A percentile compares a stretch with the other conserved stretches of the same genome.
These are phyloP conservation scores for Colletotrichum lentis DNA, from an alignment of 2,329 filamentous ascomycete species.

Conservation along the genomic window DNA sequence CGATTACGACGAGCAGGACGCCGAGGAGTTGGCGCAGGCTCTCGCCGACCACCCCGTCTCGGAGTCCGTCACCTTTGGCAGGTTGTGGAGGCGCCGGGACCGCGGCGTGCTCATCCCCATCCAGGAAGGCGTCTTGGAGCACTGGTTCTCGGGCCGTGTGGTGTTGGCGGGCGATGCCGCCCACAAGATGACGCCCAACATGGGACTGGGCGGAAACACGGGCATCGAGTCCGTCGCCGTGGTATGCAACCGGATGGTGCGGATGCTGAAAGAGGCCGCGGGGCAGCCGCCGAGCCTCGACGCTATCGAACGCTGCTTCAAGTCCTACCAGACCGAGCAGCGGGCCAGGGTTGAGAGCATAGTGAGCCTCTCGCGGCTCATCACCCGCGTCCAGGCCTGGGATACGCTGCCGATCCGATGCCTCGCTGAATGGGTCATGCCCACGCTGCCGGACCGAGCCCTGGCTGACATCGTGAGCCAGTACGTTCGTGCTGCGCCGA, in stretches of 20 bases:
- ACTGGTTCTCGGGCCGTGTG: neutral
- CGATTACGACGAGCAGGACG: conserved; percentile 44
- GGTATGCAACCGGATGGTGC: neutral
- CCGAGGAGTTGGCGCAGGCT: neutral
- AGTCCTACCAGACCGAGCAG: neutral
- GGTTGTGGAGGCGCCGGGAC: neutral
- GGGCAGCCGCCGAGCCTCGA: neutral
- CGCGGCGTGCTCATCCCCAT: neutral
- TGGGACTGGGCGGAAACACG: neutral
- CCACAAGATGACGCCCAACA: conserved; percentile 3
- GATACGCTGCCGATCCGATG: neutral
- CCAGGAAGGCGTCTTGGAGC: neutral
- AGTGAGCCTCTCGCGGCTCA: neutral
- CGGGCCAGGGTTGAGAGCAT: neutral
- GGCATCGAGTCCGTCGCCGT: neutral
- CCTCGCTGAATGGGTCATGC: neutral
- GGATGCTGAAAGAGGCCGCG: neutral
- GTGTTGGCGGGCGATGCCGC: neutral
- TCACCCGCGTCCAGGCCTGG: neutral
- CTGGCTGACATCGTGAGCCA: neutral
- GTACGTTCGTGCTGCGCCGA: neutral
- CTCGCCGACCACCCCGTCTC: neutral
- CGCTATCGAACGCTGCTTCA: neutral
- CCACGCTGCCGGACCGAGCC: neutral
- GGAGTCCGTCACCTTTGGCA: neutral